Evolutionary conservation across 2,329 filamentous ascomycete genomes (phyloP), one percentile per base, ranked within the genome.

Genomic region (Hypoxylon sp.): DNA sequence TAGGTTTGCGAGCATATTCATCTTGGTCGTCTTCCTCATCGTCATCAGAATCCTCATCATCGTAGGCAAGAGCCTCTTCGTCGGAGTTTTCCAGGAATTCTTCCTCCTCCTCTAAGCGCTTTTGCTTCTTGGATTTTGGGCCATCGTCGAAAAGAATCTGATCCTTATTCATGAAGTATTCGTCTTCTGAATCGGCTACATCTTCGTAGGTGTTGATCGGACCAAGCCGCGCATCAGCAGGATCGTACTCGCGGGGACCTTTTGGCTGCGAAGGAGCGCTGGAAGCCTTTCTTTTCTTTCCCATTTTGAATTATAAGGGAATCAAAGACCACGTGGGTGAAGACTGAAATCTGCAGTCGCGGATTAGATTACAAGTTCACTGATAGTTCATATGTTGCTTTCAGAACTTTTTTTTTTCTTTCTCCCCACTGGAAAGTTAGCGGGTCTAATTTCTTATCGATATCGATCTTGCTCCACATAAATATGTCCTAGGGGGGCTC

Each of bases 141-240:
- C 87, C 91, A 73, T 97, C 94, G 31, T 97, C 93, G 39, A 99
- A 86, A 75, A 95, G 81, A 70, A 99, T 90, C 77, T 93, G 91
- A 81, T 99, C 96, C 71, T 92, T 89, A 71, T 94, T 91, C 66
- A 94, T 85, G 76, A 95, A 93, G 79, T 97, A 97, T 78, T 97
- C 94, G 80, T 99, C 96, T 79, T 97, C 94, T 1, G 94, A 97
- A 79, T 98, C 91, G 72, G 94, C 93, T 74, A 99, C 91, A 81
- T 97, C 94, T 80, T 95, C 90, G 80, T 87, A 95, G 2, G 88
- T 90, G 51, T 80, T 84, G 74, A 90, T 83, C 22, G 84, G 83
- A 24, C 85, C 86, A 14, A 94, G 86, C 58, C 89, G 88, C 37
- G 90, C 88, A 70, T 90, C 89, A 33, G 82, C 81, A 52, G 83